Evolutionary conservation across 352 stramenopile genomes (phyloP), one percentile per base, ranked within the genome.

Genomic region (Phytophthora quininea): DNA sequence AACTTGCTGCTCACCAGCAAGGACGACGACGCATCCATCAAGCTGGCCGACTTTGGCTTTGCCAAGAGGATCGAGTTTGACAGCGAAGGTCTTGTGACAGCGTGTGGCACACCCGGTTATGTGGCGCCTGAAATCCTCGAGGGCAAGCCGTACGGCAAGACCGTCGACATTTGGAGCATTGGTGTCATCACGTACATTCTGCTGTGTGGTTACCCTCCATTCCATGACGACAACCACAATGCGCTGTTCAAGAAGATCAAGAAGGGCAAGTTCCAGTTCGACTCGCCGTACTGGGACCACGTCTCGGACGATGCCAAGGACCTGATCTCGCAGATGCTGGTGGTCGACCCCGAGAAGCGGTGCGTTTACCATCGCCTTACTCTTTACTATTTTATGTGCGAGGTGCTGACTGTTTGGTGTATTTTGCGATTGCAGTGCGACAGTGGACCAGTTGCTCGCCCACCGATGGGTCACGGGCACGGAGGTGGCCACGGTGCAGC

Each of bases 211-310:
- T 96, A 96, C 72, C 86, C 89, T 7, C 89, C 89, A 31, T 96
- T 96, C 74, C 86, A 98, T 71, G 82, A 98, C 69, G 87, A 98
- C 71, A 98, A 98, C 77, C 93, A 98, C 74, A 89, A 91, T 30
- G 86, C 91, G 46, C 86, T 98, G 15, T 99, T 98, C 74, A 90
- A 92, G 56, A 98, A 97, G 69, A 98, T 98, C 71, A 96, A 97
- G 71, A 90, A 86, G 53, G 95, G 93, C 54, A 91, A 97, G 61
- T 98, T 97, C 74, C 80, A 98, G 79, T 99, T 98, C 62, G 93
- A 98, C 63, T 90, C 92, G n/a, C 93, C 97, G 15, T 98, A 98
- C 76, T 98, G 95, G 95, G 88, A 95, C 69, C 82, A 96, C 64
- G 88, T 98, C 12, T 97, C 89, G 33, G 91, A 96, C 48, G 82